phyloP scores from a whole-genome alignment of 2,329 filamentous ascomycete species.

The Trichoderma breve region DNA sequence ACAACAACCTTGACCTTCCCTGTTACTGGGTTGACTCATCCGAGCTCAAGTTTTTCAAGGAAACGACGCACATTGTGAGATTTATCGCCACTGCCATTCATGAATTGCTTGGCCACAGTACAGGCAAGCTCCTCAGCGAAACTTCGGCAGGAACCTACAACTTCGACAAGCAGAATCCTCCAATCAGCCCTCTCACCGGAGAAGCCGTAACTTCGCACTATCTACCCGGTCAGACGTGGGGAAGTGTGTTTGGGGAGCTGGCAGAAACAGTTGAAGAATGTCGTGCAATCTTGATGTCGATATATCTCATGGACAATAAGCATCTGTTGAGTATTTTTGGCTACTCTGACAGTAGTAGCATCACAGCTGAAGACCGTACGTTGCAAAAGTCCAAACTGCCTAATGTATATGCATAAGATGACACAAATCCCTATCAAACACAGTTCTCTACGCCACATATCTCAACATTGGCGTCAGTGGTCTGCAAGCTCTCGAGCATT shows the following conservation, averaged over 20 bases:
- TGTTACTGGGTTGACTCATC: slow-evolving; percentile 47
- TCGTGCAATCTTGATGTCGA: not conserved
- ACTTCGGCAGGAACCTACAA: slow-evolving; percentile 54
- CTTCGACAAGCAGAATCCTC: slow-evolving; percentile 48
- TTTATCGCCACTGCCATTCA: not conserved
- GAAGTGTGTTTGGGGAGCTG: not conserved
- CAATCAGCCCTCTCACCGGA: not conserved
- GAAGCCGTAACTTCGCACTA: not conserved
- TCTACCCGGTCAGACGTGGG: not conserved
- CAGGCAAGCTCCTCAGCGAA: slow-evolving; percentile 60
- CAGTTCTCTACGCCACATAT: not conserved
- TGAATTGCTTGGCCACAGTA: slow-evolving; percentile 52
- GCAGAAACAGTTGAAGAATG: not conserved
- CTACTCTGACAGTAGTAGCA: not conserved
- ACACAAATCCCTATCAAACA: not conserved
- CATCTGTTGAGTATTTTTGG: not conserved
- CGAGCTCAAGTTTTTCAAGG: not conserved
- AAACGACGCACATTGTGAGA: not conserved
- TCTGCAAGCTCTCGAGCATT: not conserved
- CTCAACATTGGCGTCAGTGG: not conserved
- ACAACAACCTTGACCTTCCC: slow-evolving; percentile 68
- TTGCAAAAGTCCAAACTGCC: not conserved
- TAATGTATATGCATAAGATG: not conserved
- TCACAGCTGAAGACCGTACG: not conserved
- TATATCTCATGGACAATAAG: not conserved